phyloP scores from a whole-genome alignment of 2,329 filamentous ascomycete species.

The Sclerotinia nivalis region DNA sequence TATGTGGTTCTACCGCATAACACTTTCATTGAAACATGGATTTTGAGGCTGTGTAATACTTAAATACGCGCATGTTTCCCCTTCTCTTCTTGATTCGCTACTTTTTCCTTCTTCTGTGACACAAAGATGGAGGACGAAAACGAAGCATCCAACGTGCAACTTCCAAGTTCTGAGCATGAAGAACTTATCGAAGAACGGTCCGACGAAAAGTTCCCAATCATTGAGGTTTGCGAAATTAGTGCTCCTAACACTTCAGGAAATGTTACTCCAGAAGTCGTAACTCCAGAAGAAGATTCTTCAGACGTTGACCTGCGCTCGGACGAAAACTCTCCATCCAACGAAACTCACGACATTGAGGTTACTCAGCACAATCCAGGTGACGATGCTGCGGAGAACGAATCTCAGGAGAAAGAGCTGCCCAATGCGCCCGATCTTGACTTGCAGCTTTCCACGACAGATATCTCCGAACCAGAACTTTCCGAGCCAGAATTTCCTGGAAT shows the following conservation, averaged over 20 bases:
- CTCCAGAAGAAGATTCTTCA: neutral
- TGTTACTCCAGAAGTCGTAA: neutral
- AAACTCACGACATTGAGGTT: neutral
- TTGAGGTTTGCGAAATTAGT: neutral
- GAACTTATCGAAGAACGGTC: neutral
- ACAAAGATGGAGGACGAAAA: slow-evolving; percentile 13
- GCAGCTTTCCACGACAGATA: neutral
- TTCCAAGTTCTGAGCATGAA: neutral
- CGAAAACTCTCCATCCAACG: slow-evolving; percentile 1
- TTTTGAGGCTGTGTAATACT: slow-evolving; percentile 16
- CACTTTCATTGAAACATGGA: neutral
- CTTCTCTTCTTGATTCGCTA: neutral
- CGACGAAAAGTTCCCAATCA: neutral
- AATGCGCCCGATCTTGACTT: slow-evolving; percentile 1
- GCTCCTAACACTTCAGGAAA: neutral
- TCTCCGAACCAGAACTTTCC: neutral
- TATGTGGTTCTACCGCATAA: slow-evolving; percentile 9
- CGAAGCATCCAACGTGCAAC: slow-evolving; percentile 5
- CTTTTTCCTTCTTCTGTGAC: neutral
- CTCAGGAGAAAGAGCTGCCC: neutral
- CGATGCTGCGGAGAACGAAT: neutral
- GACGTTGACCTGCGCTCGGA: slow-evolving; percentile 7
- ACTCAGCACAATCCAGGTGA: neutral
- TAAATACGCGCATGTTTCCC: slow-evolving; percentile 7
- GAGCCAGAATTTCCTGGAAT: neutral